Percentiles rank a stretch among this genome's conserved stretches.
Evolutionary conservation across 805 yeast species (phyloP).

Genomic region (Spathaspora girioi): DNA sequence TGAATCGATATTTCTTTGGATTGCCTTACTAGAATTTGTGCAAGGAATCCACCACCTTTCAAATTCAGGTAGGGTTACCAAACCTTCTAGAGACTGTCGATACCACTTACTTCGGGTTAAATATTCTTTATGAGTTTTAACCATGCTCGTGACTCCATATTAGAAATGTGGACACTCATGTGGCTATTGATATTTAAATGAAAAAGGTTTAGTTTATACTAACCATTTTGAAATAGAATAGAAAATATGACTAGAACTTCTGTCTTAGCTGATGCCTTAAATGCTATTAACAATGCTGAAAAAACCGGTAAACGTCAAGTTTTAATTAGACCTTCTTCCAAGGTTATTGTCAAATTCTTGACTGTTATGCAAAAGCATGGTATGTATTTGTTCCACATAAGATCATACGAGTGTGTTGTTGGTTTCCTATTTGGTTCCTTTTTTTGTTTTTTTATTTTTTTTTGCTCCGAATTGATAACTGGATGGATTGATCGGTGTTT

Average conservation of each 20-base stretch:
- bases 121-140: background rate
- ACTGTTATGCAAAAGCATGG: slow-evolving; percentile 94
- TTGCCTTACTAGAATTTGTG: slow-evolving; percentile 1
- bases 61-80: slow-evolving; percentile 7
- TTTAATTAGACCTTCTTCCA: slow-evolving; percentile 95
- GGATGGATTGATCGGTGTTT: slow-evolving; percentile 87
- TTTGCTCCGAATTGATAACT: slow-evolving; percentile 90
- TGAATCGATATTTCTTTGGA: slow-evolving; percentile 2
- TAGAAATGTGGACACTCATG: slow-evolving; percentile 35
- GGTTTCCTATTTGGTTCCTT: background rate
- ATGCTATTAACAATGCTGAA: slow-evolving; percentile 98
- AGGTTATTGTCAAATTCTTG: slow-evolving; percentile 95
- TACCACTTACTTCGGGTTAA: slow-evolving; percentile 16
- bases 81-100: slow-evolving; percentile 18
- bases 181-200: slow-evolving; percentile 16
- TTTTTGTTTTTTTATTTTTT: background rate
- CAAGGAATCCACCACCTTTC: slow-evolving; percentile 1
- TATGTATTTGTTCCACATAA: slow-evolving; percentile 16
- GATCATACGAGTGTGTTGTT: background rate
- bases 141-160: slow-evolving; percentile 30
- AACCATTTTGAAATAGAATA: slow-evolving; percentile 4
- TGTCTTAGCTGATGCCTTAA: slow-evolving; percentile 97
- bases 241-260: slow-evolving; percentile 91
- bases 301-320: slow-evolving; percentile 99
- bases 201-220: slow-evolving; percentile 3